Evolutionary conservation across 345 rosid genomes (phyloP).

Genomic region (Mangifera indica): DNA sequence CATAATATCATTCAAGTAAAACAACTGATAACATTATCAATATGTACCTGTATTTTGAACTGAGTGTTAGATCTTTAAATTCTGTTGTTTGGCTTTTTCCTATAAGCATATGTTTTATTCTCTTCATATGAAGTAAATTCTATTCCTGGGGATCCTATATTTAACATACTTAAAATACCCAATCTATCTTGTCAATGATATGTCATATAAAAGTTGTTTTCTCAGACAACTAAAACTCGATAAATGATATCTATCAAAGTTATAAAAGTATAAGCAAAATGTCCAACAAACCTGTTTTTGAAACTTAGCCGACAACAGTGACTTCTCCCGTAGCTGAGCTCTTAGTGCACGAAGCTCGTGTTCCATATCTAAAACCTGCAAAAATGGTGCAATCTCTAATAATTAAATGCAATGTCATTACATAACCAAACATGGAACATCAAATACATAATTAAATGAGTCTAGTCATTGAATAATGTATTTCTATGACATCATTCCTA

Average conservation of each 20-base stretch:
- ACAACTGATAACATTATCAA: background rate
- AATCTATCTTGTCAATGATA: background rate
- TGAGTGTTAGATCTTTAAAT: background rate
- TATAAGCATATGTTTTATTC: background rate
- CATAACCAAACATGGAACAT: background rate
- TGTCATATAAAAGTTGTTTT: background rate
- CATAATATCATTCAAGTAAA: background rate
- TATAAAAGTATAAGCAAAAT: too few species aligned
- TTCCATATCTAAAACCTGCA: slow-evolving; percentile 88
- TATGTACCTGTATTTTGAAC: background rate
- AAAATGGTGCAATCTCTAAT: slow-evolving; percentile 5
- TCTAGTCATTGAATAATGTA: background rate
- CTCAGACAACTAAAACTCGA: too few species aligned
- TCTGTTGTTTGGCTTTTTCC: too few species aligned
- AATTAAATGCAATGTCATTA: background rate
- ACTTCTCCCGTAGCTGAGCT: slow-evolving; percentile 81
- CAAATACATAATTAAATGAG: background rate
- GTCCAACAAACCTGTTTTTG: slow-evolving; percentile 62
- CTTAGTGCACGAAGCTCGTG: slow-evolving; percentile 77
- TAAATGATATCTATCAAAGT: too few species aligned
- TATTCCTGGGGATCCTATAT: background rate
- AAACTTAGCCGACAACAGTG: slow-evolving; percentile 67
- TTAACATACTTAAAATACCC: background rate
- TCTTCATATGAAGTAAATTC: background rate
- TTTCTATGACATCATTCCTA: background rate